Evolutionary conservation across 805 yeast genomes (phyloP).

Genomic region (Cyberlindnera sargentensis): DNA sequence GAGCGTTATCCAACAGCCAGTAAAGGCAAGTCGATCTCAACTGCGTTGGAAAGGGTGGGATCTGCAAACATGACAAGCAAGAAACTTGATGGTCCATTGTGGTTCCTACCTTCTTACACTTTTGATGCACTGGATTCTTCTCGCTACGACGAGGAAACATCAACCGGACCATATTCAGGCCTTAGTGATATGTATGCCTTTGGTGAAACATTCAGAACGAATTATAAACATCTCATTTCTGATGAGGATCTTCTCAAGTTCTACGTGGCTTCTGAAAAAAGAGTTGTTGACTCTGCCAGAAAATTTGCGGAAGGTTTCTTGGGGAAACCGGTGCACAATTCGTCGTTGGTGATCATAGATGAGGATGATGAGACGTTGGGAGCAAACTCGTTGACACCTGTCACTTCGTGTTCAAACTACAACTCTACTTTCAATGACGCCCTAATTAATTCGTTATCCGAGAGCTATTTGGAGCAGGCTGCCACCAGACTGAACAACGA

Average conservation of each 20-base stretch:
- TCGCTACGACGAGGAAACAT: conserved; percentile 45
- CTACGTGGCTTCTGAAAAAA: conserved; percentile 47
- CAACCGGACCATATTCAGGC: conserved; percentile 47
- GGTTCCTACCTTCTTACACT: conserved; percentile 33
- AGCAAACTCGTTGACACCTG: conserved; percentile 53
- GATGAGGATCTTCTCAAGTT: conserved; percentile 35
- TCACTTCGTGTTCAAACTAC: conserved; percentile 32
- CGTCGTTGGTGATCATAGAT: conserved; percentile 35
- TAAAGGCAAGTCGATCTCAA: conserved; percentile 13
- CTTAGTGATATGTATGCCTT: conserved; percentile 39
- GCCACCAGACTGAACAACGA: conserved; percentile 27
- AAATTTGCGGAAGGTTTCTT: conserved; percentile 53
- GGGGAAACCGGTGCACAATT: conserved; percentile 30
- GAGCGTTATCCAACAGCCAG: conserved; percentile 40
- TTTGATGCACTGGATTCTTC: conserved; percentile 34
- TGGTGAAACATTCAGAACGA: conserved; percentile 43
- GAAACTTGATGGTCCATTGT: conserved; percentile 15
- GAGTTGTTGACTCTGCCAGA: conserved; percentile 49
- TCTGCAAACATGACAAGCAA: conserved; percentile 28
- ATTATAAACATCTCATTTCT: conserved; percentile 38
- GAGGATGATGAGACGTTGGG: conserved; percentile 42
- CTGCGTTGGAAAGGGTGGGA: conserved; percentile 25
- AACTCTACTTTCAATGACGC: conserved; percentile 25
- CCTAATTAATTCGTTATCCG: conserved; percentile 23
- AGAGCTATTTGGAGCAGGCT: conserved; percentile 17